Percentiles rank a stretch among this genome's conserved stretches.
phyloP scores from a whole-genome alignment of 441 rosid genomes.

The Erysimum pusillum region DNA sequence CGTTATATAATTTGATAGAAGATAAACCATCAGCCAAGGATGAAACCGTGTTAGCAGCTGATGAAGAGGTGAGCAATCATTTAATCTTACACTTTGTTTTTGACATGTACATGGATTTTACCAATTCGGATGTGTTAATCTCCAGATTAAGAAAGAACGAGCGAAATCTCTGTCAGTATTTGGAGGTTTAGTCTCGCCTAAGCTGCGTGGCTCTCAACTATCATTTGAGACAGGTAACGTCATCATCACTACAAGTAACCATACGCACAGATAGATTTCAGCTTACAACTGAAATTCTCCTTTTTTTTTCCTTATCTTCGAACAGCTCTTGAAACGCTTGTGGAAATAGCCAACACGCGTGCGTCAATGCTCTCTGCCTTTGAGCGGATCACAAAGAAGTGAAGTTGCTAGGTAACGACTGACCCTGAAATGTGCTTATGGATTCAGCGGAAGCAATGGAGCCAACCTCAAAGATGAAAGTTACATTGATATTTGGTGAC shows the following conservation, averaged over 20 bases:
- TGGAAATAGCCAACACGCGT: slow-evolving; percentile 83
- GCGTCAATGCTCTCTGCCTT: slow-evolving; percentile 64
- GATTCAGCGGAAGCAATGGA: slow-evolving; percentile 14
- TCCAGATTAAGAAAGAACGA: slow-evolving; percentile 77
- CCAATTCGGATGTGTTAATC: slow-evolving; percentile 47
- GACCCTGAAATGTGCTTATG: slow-evolving; percentile 6
- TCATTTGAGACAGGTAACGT: slow-evolving; percentile 87
- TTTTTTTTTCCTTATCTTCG: background rate
- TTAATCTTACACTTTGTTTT: slow-evolving; percentile 12
- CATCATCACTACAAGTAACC: slow-evolving; percentile 27
- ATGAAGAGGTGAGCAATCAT: slow-evolving; percentile 41
- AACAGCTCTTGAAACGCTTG: slow-evolving; percentile 82
- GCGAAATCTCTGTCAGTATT: slow-evolving; percentile 71
- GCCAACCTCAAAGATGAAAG: slow-evolving; percentile 8
- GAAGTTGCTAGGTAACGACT: slow-evolving; percentile 28
- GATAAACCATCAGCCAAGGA: slow-evolving; percentile 37
- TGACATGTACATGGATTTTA: background rate
- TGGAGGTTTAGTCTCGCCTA: slow-evolving; percentile 91
- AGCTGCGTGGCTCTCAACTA: slow-evolving; percentile 81
- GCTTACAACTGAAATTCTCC: background rate
- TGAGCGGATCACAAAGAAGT: slow-evolving; percentile 53
- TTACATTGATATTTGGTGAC: background rate
- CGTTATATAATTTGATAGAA: slow-evolving; percentile 25
- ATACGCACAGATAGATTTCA: slow-evolving; percentile 11
- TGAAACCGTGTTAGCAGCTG: slow-evolving; percentile 38